Evolutionary conservation across 176 grass and related monocot genomes (phyloP).

Genomic region (Saccharum spontaneum): DNA sequence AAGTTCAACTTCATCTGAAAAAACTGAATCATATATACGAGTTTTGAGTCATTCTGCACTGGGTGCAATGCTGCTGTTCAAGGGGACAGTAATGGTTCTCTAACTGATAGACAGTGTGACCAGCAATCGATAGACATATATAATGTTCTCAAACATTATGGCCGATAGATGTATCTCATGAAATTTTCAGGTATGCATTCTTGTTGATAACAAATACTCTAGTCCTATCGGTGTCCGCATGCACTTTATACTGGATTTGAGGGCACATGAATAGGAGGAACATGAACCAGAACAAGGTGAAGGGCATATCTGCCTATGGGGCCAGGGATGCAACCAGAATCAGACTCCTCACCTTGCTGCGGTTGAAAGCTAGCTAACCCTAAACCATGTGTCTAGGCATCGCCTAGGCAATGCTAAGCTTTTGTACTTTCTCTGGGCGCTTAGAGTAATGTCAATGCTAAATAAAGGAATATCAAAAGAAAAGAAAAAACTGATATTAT

Average conservation of each 20-base stretch:
- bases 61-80: background rate
- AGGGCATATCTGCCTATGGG: background rate
- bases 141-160: background rate
- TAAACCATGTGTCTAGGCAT: too few species aligned
- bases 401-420: too few species aligned
- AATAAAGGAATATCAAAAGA: too few species aligned
- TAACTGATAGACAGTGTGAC: background rate
- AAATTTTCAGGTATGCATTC: background rate
- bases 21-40: background rate
- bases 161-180: background rate
- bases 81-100: background rate
- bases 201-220: background rate
- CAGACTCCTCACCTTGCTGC: background rate
- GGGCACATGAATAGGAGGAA: background rate
- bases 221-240: background rate
- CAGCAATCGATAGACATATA: background rate
- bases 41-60: background rate
- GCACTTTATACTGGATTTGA: background rate
- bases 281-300: background rate
- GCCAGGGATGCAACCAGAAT: background rate
- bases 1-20: background rate
- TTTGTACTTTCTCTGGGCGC: too few species aligned
- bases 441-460: too few species aligned
- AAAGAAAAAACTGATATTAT: too few species aligned
- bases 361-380: too few species aligned